Conservation (phyloP, 2,329 filamentous ascomycete genomes). For the Aureobasidium uvarum region DNA sequence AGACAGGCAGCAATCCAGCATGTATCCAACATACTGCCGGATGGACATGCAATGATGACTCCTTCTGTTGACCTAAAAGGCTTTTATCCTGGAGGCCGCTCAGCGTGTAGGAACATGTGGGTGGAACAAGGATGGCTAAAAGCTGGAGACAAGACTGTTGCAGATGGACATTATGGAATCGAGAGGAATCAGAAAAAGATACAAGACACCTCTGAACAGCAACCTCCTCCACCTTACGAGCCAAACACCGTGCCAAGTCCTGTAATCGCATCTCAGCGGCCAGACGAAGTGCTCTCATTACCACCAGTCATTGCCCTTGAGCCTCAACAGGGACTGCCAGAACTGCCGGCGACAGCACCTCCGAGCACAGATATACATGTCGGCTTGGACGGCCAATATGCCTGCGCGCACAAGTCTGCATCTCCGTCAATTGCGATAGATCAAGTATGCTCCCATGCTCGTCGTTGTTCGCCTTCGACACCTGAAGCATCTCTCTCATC, state of each 20-base stretch:
- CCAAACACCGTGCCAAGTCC: not conserved
- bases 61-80: not conserved
- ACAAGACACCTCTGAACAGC: not conserved
- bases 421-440: not conserved
- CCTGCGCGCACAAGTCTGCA: not conserved
- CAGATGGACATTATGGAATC: not conserved
- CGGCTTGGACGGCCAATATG: not conserved
- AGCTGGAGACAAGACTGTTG: not conserved
- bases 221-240: slow-evolving; percentile 13
- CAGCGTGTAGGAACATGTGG: slow-evolving; percentile 7
- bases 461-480: too few species aligned
- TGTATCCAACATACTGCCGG: not conserved
- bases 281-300: not conserved
- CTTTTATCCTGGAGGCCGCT: slow-evolving; percentile 13
- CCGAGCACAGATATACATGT: not conserved
- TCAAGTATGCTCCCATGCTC: too few species aligned
- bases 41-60: not conserved
- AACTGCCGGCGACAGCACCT: not conserved
- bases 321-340: not conserved
- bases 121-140: slow-evolving; percentile 1
- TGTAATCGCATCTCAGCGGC: not conserved
- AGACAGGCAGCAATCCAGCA: not conserved
- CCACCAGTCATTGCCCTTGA: not conserved
- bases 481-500: not conserved
- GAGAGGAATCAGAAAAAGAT: not conserved